Evolutionary conservation across 441 rosid genomes (phyloP), one percentile per base, ranked within the genome.

Genomic region (Gossypium gossypioides): DNA sequence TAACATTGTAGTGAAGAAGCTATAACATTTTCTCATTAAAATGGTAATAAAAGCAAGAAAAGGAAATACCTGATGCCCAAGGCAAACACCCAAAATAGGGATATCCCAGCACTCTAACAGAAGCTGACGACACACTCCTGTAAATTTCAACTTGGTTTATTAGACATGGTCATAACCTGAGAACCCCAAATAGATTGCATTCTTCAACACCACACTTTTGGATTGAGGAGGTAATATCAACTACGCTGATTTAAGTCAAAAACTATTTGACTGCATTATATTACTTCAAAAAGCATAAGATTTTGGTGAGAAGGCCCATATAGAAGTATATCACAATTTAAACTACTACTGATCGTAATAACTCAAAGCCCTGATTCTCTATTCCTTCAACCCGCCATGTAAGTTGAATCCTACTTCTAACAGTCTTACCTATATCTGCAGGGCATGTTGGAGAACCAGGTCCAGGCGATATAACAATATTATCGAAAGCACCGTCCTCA

Each of bases 381-480:
- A 46, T 67, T 46, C 56, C 32, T 22, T 44, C 19, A 44, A 44
- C 37, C 63, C 2, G 7, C 44, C 6, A 46, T 61, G 8, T 60
- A 21, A 6, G 40, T 19, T 22, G 29, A 60, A 42, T 68, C 48
- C 57, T 52, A 24, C 61, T 6, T 25, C 22, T 64, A 65, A 64
- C 10, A 37, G 24, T 50, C 70, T 63, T 81, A 92, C 97, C 99
- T 76, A 95, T 83, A 85, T 91, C 97, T 60, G 84, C 78, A 1
- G 97, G 81, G 65, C 95, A 86, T 63, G 89, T 72, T 2, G 99
- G 97, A 51, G 97, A 88, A 76, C 99, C 99, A 81, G 97, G 99
- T 71, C 97, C 97, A 74, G 99, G 99, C 50, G 99, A 95, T 73
- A 92, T 89, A 40, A 95, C 97, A 72, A 91, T 80, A 81, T 92